Evolutionary conservation across 768 basidiomycete species (phyloP).

Genomic region (Collybia nuda): DNA sequence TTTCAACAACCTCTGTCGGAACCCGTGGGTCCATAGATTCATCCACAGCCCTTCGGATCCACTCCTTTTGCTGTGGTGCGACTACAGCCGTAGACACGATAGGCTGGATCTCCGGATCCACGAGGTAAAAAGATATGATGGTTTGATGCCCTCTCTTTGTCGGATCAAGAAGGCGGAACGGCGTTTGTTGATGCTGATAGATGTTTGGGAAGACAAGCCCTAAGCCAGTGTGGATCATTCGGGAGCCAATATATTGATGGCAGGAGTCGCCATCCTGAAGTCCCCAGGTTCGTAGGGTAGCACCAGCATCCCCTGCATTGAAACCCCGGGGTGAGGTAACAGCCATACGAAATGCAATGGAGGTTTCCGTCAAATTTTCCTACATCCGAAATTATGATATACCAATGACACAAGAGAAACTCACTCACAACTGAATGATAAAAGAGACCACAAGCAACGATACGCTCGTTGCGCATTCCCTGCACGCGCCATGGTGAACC

Average conservation of each 20-base stretch:
- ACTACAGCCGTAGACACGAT: conserved; percentile 43
- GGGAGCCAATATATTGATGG: conserved; percentile 45
- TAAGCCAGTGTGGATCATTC: conserved; percentile 33
- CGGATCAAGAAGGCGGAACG: conserved; percentile 39
- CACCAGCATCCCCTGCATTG: conserved; percentile 43
- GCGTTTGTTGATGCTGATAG: conserved; percentile 45
- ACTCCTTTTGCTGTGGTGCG: conserved; percentile 49
- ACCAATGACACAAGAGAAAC: not conserved
- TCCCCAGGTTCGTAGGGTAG: conserved; percentile 50
- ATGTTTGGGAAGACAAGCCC: conserved; percentile 55
- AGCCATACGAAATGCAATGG: conserved; percentile 50
- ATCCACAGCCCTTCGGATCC: conserved; percentile 39
- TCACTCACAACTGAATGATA: conserved; percentile 36
- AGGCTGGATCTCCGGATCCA: conserved; percentile 41
- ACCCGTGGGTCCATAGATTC: conserved; percentile 32
- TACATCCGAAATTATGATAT: conserved; percentile 11
- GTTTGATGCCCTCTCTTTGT: conserved; percentile 40
- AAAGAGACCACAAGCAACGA: conserved; percentile 46
- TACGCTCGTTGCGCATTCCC: conserved; percentile 52
- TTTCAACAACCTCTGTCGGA: conserved; percentile 44
- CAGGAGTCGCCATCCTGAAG: conserved; percentile 43
- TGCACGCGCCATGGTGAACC: conserved; percentile 48
- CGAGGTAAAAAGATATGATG: conserved; percentile 45
- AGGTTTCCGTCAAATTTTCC: conserved; percentile 41
- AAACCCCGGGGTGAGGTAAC: conserved; percentile 45